These are phyloP conservation scores for Amphicarpaea edgeworthii DNA, from an alignment of 306 rosid species.

Conservation along the genomic window DNA sequence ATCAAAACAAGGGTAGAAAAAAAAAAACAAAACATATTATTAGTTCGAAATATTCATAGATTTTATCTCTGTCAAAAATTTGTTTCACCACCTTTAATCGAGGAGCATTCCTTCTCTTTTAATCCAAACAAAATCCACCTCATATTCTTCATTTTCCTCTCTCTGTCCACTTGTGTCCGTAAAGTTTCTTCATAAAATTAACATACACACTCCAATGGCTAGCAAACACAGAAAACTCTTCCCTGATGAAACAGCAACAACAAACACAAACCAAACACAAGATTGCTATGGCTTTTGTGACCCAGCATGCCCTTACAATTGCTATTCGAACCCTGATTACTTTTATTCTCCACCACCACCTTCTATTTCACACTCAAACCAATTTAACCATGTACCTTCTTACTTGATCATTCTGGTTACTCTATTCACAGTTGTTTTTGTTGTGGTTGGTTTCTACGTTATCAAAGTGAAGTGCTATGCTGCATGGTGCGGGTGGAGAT, in stretches of 20 bases:
- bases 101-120: slow-evolving; percentile 54
- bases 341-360: slow-evolving; percentile 56
- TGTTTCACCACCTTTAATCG: too few species aligned
- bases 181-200: slow-evolving; percentile 28
- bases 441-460: slow-evolving; percentile 59
- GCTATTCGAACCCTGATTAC: slow-evolving; percentile 56
- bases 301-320: slow-evolving; percentile 59
- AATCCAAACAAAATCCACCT: slow-evolving; percentile 51
- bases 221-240: slow-evolving; percentile 70
- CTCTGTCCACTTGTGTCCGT: slow-evolving; percentile 22
- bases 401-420: slow-evolving; percentile 55
- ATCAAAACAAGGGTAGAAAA: slow-evolving; percentile 31
- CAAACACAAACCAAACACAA: slow-evolving; percentile 57
- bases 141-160: slow-evolving; percentile 40
- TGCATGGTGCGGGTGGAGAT: slow-evolving; percentile 48
- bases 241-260: slow-evolving; percentile 42
- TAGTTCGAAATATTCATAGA: too few species aligned
- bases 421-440: slow-evolving; percentile 50
- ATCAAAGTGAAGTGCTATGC: slow-evolving; percentile 60
- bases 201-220: slow-evolving; percentile 51
- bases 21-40: too few species aligned
- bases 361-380: slow-evolving; percentile 16
- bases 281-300: slow-evolving; percentile 66
- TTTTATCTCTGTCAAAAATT: too few species aligned
- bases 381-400: slow-evolving; percentile 51